A percentile compares a stretch with the other conserved stretches of the same genome.
phyloP scores from a whole-genome alignment of 495 filamentous ascomycete species.

The Neurospora sp. region DNA sequence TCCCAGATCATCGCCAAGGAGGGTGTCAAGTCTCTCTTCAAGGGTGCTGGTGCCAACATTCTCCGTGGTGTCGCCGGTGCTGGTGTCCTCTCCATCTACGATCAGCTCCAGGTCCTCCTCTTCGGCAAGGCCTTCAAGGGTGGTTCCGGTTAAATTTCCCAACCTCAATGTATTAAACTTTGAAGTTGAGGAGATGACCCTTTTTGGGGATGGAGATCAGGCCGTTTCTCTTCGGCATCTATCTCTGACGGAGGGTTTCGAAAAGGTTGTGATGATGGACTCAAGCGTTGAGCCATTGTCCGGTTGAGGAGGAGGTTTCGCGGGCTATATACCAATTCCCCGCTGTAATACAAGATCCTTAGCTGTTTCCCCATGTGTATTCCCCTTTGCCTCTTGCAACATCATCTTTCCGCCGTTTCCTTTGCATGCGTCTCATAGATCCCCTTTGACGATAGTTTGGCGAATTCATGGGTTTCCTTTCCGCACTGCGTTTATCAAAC shows the following conservation, averaged over 20 bases:
- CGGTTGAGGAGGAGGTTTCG: conserved; percentile 4
- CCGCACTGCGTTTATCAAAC: neutral
- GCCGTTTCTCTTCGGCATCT: conserved; percentile 5
- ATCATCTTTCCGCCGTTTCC: conserved; percentile 26
- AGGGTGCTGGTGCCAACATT: conserved; percentile 99
- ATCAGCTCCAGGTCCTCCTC: conserved; percentile 95
- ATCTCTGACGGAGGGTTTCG: conserved; percentile 1
- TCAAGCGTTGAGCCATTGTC: neutral
- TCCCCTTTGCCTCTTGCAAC: conserved; percentile 24
- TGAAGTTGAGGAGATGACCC: conserved; percentile 17
- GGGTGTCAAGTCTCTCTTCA: conserved; percentile 97
- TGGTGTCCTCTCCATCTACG: conserved; percentile 99
- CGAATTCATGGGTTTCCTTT: conserved; percentile 20
- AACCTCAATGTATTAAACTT: conserved; percentile 22
- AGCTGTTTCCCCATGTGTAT: conserved; percentile 48
- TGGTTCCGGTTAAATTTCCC: conserved; percentile 59
- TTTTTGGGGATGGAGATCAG: conserved; percentile 26
- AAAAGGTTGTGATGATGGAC: neutral
- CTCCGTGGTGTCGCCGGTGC: conserved; percentile 99
- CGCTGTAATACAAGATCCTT: conserved; percentile 53
- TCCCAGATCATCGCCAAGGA: conserved; percentile 94
- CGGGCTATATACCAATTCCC: conserved; percentile 16
- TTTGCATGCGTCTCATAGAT: conserved; percentile 38
- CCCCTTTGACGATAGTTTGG: conserved; percentile 15
- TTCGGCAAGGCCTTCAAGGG: conserved; percentile 99